Evolutionary conservation across 2,329 filamentous ascomycete species (phyloP), one percentile per base, ranked within the genome.

Genomic region (Pseudogymnoascus destructans): DNA sequence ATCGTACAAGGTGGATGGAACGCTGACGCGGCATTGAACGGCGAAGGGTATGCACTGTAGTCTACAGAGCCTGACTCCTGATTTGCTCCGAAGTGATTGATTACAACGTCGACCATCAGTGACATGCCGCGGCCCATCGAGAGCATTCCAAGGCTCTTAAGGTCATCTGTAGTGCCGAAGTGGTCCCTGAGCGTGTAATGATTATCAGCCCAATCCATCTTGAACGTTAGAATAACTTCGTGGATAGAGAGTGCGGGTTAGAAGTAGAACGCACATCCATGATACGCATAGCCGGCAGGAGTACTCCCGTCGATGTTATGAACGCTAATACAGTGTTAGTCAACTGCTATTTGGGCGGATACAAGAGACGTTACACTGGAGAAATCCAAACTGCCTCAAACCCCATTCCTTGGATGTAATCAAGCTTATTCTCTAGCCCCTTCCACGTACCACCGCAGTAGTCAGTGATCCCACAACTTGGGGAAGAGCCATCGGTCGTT

Each of bases 371-470:
- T 73, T 74, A 49, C 77, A 74, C 75, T 27, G 46, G 46, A 17
- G 46, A 52, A 30, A 52, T 52, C 46, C 46, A 52, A 52, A 77
- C 68, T 4, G 75, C 73, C 64, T 75, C 73, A 58, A 78, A 78
- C 0, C 75, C 75, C 67, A 77, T 71, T 10, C 66, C 70, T 59
- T 75, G 69, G 59, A 78, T 77, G 63, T 78, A 77, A 62, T 77
- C 75, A 7, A 78, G 68, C 15, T 73, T 70, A 35, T 72, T 69
- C 59, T 75, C 73, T 3, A 75, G 70, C 4, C 76, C 75, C 61
- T 71, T 69, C 72, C 74, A 78, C 19, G 75, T 77, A 6, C 76
- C 76, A 42, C 76, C 75, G 59, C 76, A 78, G 61, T 76, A 75
- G 5, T 70, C 30, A 13, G 38, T 23, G 17, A 11, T 68, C 67